Base-by-base conservation (phyloP, 2,329 filamentous ascomycete species). In the Diaporthe caulivora region DNA sequence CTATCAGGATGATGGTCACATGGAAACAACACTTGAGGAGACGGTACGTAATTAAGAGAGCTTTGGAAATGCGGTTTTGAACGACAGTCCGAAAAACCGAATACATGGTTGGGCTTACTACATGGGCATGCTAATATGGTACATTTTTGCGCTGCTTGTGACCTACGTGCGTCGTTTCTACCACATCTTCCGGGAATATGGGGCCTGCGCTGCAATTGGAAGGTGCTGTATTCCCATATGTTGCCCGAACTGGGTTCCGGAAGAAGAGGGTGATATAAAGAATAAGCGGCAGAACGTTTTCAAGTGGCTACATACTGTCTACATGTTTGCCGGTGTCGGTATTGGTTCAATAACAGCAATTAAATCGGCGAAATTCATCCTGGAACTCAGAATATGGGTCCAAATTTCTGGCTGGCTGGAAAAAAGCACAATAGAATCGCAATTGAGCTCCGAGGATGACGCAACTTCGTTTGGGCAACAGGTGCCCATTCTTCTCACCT, bases 381-480 rank as follows among this genome's bases (percentile, higher is more conserved):
- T 65, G 62, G 34, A 26, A 9, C 17, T 65, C 18, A 65, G 62
- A 51, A 17, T 13, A 9, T 65, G 62, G 62, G 62, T n/a, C 11
- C 49, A 37, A 44, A 18, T 37, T 8, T 65, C 62, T 13, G 44
- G 29, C 2, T 65, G 74, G 78, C 77, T 78, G 8, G 10, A 76
- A 54, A 40, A 53, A 1, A 73, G 71, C 10, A 68, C 75, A 49
- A 58, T 21, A n/a, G 71, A 74, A 24, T 18, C 60, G 47, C 49
- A 53, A 53, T n/a, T 53, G 24, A 81, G 79, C 71, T 76, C 78
- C 0, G 81, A 83, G 71, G 78, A 82, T 53, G 81, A 82, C 58
- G 76, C 78, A 0, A 78, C 78, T 17, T 80, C 77, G 15, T 83
- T 83, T 42, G 81, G 81, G 2, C 81, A 83, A 75, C 77, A 82